These are phyloP conservation scores for Nemania sp. DNA, from an alignment of 2,329 filamentous ascomycete species.

Conservation along the genomic window DNA sequence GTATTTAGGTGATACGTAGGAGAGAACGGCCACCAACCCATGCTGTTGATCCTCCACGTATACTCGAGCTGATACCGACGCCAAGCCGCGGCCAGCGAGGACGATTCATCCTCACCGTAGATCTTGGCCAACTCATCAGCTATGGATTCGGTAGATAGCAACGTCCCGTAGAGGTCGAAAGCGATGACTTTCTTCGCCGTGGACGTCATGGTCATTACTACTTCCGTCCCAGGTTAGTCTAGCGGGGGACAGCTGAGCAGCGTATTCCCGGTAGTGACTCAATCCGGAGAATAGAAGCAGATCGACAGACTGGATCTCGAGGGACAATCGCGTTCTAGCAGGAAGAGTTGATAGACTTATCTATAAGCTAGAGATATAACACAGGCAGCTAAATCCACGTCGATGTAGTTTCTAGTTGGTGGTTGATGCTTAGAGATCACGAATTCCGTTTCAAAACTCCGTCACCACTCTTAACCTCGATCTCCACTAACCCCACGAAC, in stretches of 20 bases:
- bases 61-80: slow-evolving; percentile 75
- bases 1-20: background rate
- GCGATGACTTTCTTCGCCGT: slow-evolving; percentile 54
- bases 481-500: too few relatives aligned
- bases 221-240: background rate
- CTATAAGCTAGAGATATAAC: too few relatives aligned
- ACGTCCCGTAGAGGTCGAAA: slow-evolving; percentile 76
- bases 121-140: slow-evolving; percentile 58
- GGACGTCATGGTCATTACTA: slow-evolving; percentile 19
- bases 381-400: background rate
- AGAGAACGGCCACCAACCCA: slow-evolving; percentile 56
- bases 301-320: too few relatives aligned
- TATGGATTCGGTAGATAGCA: slow-evolving; percentile 73
- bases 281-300: slow-evolving; percentile 15
- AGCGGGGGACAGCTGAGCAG: background rate
- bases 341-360: too few relatives aligned
- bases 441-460: background rate
- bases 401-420: background rate
- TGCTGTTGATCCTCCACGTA: slow-evolving; percentile 75
- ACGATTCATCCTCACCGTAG: slow-evolving; percentile 61
- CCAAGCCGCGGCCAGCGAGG: slow-evolving; percentile 62
- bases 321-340: too few relatives aligned
- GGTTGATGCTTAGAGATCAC: background rate
- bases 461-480: too few relatives aligned
- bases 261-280: slow-evolving; percentile 21